Evolutionary conservation across 2,329 filamentous ascomycete genomes (phyloP).

Genomic region (Sarocladium oryzae): DNA sequence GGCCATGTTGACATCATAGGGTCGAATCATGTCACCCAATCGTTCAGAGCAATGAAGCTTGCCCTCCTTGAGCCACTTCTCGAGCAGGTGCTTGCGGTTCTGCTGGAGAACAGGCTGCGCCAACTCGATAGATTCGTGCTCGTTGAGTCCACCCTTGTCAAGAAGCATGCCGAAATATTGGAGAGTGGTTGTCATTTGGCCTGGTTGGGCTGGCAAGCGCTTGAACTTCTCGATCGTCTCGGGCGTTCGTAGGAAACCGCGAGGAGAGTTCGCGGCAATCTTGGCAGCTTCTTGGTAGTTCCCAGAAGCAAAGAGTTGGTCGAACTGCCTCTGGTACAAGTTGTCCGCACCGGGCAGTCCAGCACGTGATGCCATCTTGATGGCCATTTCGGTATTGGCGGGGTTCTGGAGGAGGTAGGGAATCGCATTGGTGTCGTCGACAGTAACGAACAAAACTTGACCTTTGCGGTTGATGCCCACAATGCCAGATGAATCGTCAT

Average conservation of each 20-base stretch:
- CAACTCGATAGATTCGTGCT: conserved; percentile 88
- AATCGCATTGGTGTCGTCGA: conserved; percentile 87
- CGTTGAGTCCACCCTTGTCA: conserved; percentile 89
- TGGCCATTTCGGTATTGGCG: conserved; percentile 85
- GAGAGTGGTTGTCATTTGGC: conserved; percentile 87
- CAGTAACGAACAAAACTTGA: conserved; percentile 87
- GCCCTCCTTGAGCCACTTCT: conserved; percentile 96
- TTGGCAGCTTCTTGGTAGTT: conserved; percentile 88
- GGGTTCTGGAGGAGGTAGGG: conserved; percentile 95
- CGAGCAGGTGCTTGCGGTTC: conserved; percentile 88
- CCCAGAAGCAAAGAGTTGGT: conserved; percentile 72
- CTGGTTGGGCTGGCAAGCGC: conserved; percentile 69
- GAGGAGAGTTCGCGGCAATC: conserved; percentile 91
- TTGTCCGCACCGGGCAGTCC: conserved; percentile 91
- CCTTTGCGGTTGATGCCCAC: conserved; percentile 96
- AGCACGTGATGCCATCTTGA: conserved; percentile 92
- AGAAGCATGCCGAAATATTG: conserved; percentile 98
- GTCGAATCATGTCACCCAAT: conserved; percentile 86
- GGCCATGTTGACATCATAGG: conserved; percentile 83
- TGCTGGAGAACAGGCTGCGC: conserved; percentile 88
- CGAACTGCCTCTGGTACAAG: conserved; percentile 88
- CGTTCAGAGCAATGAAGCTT: conserved; percentile 96
- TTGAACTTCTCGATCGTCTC: conserved; percentile 98
- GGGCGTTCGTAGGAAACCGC: conserved; percentile 87
- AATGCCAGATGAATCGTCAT: conserved; percentile 79